Base-by-base conservation (phyloP, 495 filamentous ascomycete species). In the Acidomyces sp. region DNA sequence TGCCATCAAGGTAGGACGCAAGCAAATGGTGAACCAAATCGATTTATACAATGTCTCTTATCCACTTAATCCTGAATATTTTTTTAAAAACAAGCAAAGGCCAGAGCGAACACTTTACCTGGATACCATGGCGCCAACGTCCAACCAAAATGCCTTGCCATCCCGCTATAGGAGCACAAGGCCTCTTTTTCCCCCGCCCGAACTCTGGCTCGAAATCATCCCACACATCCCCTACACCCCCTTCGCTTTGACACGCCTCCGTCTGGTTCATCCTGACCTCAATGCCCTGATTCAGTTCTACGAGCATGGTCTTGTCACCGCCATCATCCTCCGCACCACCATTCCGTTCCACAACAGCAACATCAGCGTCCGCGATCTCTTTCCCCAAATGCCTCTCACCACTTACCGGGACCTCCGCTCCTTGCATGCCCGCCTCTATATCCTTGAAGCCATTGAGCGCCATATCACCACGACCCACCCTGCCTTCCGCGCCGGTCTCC, bases 181-280 rank as follows among this genome's bases (percentile, higher is more conserved):
- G n/a, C n/a, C n/a, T n/a, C n/a, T n/a, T n/a, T n/a, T n/a, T n/a
- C 32, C 38, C 15, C 41, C 33, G 15, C 25, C 41, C 1, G 41
- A 45, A 30, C 22, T 45, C 33, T 37, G 33, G 32, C 33, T 45
- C 3, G 16, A 26, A 6, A 37, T 37, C 33, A 19, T 45, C 3
- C 34, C 32, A 17, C 41, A 18, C 23, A 31, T 45, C 33, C 33
- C 32, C 2, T 45, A 45, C 41, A 7, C 32, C 6, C 41, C 35
- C 16, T 9, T 6, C 15, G 6, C 16, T 3, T 28, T 40, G 17
- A n/a, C 21, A 4, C 23, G 18, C 19, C 13, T 40, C 34, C 21
- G 20, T 15, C 43, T 39, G 18, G 26, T 25, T 6, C 17, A n/a
- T 16, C 25, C 19, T 4, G 26, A 12, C 35, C 21, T 39, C 26